Percentiles rank a stretch among this genome's conserved stretches.
Conservation (phyloP, 306 rosid species). For the Sechiopsis laciniata region DNA sequence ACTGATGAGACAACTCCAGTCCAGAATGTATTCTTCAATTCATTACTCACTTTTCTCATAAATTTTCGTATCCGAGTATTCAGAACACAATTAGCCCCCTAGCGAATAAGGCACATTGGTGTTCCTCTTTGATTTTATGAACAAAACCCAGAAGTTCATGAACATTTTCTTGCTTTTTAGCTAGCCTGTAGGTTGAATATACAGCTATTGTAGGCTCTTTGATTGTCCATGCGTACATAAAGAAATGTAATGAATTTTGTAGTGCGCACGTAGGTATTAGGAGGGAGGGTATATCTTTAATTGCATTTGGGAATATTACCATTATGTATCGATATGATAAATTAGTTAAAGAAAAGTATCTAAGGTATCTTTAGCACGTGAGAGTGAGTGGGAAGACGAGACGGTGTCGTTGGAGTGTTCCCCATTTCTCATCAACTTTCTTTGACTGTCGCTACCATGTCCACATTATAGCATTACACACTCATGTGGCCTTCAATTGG, state of each 20-base stretch:
- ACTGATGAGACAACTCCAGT: no score
- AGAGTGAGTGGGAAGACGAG: slow-evolving; percentile 30
- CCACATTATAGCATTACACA: slow-evolving; percentile 31
- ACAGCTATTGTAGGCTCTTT: not conserved
- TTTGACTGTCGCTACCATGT: slow-evolving; percentile 32
- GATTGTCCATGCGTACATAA: not conserved
- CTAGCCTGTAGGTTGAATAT: not conserved
- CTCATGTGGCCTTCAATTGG: slow-evolving; percentile 25
- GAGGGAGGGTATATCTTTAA: not conserved
- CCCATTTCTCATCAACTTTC: slow-evolving; percentile 35
- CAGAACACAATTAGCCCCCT: not conserved
- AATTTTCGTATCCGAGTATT: not conserved
- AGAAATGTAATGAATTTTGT: not conserved
- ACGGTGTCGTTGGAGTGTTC: slow-evolving; percentile 35
- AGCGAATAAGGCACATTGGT: not conserved
- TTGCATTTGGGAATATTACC: slow-evolving; percentile 1
- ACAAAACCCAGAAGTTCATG: not conserved
- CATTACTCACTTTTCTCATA: not conserved
- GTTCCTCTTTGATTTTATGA: not conserved
- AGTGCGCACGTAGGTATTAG: slow-evolving; percentile 9
- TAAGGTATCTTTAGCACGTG: slow-evolving; percentile 29
- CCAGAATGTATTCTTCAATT: not conserved
- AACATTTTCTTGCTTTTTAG: not conserved
- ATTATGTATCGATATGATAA: not conserved
- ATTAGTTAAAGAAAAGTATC: not conserved